Conservation (phyloP, 805 yeast genomes). For the Limtongozyma cylindracea region DNA sequence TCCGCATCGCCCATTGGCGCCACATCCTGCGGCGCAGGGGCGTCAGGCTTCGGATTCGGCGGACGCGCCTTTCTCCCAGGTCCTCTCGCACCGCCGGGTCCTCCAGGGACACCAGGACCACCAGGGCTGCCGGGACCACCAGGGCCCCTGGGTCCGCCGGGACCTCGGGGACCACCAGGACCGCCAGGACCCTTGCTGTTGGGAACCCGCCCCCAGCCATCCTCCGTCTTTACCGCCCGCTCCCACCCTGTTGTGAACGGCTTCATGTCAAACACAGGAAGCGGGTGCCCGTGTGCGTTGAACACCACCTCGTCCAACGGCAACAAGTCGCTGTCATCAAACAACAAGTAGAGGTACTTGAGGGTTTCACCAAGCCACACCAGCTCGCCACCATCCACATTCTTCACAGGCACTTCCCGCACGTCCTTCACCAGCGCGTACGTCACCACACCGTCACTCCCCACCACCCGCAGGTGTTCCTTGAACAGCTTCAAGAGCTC, state of each 20-base stretch:
- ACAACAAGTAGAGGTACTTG: conserved; percentile 39
- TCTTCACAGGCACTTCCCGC: conserved; percentile 21
- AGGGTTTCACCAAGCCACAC: conserved; percentile 90
- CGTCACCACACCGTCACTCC: conserved; percentile 14
- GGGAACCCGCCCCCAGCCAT: no score
- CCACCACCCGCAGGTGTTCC: conserved; percentile 23
- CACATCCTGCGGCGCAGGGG: no score
- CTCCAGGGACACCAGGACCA: no score
- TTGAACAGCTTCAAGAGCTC: conserved; percentile 55
- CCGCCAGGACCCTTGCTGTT: no score
- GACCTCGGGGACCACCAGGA: no score
- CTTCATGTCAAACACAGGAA: conserved; percentile 41
- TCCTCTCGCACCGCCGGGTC: no score
- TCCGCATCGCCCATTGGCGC: no score
- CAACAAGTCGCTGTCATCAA: conserved; percentile 32
- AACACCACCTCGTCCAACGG: conserved; percentile 51
- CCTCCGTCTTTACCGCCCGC: no score
- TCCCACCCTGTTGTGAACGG: conserved; percentile 43
- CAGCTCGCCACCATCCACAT: conserved; percentile 60
- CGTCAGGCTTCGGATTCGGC: no score
- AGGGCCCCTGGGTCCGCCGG: no score
- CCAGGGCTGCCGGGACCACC: no score
- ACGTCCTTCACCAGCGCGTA: conserved; percentile 51
- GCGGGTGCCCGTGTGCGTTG: conserved; percentile 87
- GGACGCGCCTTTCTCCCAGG: no score